phyloP scores from a whole-genome alignment of 129 eudicot genomes.

The Deinandra increscens region DNA sequence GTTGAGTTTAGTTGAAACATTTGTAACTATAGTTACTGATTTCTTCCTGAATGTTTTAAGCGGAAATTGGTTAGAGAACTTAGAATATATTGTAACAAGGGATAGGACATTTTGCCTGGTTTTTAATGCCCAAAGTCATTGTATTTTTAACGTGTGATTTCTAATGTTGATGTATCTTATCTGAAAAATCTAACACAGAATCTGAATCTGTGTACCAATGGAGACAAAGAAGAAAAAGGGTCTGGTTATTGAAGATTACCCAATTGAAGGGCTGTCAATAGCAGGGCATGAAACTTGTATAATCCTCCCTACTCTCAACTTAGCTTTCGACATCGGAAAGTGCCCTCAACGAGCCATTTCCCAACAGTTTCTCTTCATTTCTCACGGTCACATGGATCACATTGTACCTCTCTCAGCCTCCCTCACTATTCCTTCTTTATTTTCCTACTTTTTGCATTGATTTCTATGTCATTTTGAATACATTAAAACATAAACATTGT shows the following conservation, averaged over 20 bases:
- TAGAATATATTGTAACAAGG: too few relatives aligned
- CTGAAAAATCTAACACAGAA: too few relatives aligned
- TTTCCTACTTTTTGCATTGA: neutral
- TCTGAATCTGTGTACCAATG: slow-evolving; percentile 20
- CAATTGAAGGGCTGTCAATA: slow-evolving; percentile 79
- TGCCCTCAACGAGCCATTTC: slow-evolving; percentile 90
- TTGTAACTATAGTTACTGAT: too few relatives aligned
- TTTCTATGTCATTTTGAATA: neutral
- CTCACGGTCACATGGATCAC: slow-evolving; percentile 99
- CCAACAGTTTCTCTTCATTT: slow-evolving; percentile 81
- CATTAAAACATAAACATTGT: neutral
- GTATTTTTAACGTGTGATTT: too few relatives aligned
- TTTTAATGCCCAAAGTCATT: too few relatives aligned
- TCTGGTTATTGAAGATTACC: slow-evolving; percentile 60
- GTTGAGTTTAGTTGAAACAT: too few relatives aligned
- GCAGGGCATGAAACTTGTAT: slow-evolving; percentile 96
- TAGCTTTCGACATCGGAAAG: slow-evolving; percentile 91
- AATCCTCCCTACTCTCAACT: slow-evolving; percentile 62
- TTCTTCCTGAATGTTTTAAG: too few relatives aligned
- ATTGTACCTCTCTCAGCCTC: slow-evolving; percentile 42
- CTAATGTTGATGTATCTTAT: too few relatives aligned
- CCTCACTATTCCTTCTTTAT: neutral
- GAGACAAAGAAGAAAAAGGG: slow-evolving; percentile 49
- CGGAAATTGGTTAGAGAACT: too few relatives aligned
- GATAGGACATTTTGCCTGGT: too few relatives aligned